These are phyloP conservation scores for Dioszegia aurantiaca DNA, from an alignment of 768 basidiomycete genomes.

Conservation along the genomic window DNA sequence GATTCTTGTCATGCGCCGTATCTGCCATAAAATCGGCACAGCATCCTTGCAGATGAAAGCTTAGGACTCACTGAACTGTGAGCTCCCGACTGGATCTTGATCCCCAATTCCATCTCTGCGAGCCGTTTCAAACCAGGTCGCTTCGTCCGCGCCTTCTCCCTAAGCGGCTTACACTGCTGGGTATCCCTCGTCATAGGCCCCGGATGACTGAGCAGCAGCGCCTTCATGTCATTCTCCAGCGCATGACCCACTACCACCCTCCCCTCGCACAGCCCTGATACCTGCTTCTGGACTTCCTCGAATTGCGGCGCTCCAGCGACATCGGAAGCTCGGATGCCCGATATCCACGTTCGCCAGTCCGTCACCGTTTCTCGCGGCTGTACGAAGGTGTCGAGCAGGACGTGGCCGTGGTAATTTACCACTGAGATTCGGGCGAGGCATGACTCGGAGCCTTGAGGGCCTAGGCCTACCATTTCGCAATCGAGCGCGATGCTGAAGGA, in stretches of 20 bases:
- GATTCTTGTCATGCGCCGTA: too few species aligned
- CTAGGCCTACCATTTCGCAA: slow-evolving; percentile 98
- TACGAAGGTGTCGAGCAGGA: slow-evolving; percentile 80
- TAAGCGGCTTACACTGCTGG: slow-evolving; percentile 52
- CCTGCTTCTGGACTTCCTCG: slow-evolving; percentile 71
- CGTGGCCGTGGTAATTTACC: slow-evolving; percentile 80
- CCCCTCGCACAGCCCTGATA: slow-evolving; percentile 72
- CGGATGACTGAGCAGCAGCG: slow-evolving; percentile 56
- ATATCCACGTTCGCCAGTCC: slow-evolving; percentile 87
- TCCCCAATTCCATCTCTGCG: slow-evolving; percentile 71
- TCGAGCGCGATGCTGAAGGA: slow-evolving; percentile 68
- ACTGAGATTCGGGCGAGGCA: slow-evolving; percentile 83
- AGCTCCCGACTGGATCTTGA: slow-evolving; percentile 81
- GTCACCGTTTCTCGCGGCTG: slow-evolving; percentile 79
- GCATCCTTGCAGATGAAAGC: too few species aligned
- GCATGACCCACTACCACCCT: slow-evolving; percentile 86
- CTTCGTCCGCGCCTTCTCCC: slow-evolving; percentile 63
- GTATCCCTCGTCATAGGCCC: slow-evolving; percentile 53
- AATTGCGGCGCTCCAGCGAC: slow-evolving; percentile 74
- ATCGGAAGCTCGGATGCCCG: slow-evolving; percentile 74
- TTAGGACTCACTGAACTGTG: slow-evolving; percentile 86
- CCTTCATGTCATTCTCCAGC: slow-evolving; percentile 84
- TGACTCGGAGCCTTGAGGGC: slow-evolving; percentile 74
- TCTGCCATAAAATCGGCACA: too few species aligned
- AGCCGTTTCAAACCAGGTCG: slow-evolving; percentile 75